Evolutionary conservation across 345 rosid genomes (phyloP), one percentile per base, ranked within the genome.

Genomic region (Syzygium aromaticum): DNA sequence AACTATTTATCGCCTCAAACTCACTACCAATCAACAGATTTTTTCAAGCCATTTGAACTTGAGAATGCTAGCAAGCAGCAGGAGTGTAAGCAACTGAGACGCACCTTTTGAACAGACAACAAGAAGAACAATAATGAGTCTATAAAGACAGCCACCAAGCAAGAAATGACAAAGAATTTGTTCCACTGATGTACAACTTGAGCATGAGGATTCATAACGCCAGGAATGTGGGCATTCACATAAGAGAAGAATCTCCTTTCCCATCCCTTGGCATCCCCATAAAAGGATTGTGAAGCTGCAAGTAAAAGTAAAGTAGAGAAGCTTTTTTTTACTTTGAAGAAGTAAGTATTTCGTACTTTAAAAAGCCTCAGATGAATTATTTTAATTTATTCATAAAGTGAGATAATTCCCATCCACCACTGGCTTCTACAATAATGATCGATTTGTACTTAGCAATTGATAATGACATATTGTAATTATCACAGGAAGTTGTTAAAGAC

Each of bases 41-140:
- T 86, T 86, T 51, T 84, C 23, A 49, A 11, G 30, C 4, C 52
- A 86, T 8, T 28, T 28, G 40, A 13, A 38, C 40, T 38, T 38
- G 40, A 38, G 40, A 38, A 38, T 38, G 40, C 40, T 52, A 52
- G 52, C 12, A 85, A 85, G 84, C 52, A 59, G n/a, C 17, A 8
- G 7, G 33, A 73, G 30, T 27, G 49, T 40, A 57, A 33, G 43
- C 54, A 23, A 27, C 16, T 61, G 86, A 84, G 86, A 40, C n/a
- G 85, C 91, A 97, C 99, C 95, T 91, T 10, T 27, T 89, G 77
- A 85, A 90, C 94, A 82, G 89, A 88, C 28, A 93, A 90, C 91
- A 95, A 89, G 94, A 96, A 93, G 95, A 96, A 93, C 91, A 96
- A 97, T 86, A 96, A 91, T 2, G 99, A 98, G 85, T 97, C 99